Evolutionary conservation across 1,139 yeast species (phyloP).

Genomic region (Suhomyces kunorum): DNA sequence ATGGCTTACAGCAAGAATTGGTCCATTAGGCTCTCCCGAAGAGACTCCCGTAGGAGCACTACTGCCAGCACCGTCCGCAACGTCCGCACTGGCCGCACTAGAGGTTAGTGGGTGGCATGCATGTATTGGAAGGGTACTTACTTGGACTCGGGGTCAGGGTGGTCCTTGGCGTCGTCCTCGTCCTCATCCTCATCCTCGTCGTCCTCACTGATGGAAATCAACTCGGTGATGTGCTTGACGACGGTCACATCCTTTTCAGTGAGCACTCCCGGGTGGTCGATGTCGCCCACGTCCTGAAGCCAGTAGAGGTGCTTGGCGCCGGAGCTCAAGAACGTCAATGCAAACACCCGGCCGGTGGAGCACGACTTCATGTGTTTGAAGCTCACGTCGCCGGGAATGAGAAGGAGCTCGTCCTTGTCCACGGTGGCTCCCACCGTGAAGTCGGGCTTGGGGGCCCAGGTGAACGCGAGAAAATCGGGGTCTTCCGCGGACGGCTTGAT

Average conservation of each 20-base stretch:
- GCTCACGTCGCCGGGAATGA: constrained; percentile 91
- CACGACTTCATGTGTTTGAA: constrained; percentile 77
- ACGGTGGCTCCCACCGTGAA: constrained; percentile 32
- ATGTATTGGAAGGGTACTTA: constrained; percentile 10
- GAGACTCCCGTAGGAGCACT: constrained; percentile 2
- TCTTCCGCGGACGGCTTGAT: constrained; percentile 64
- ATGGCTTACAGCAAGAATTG: constrained; percentile 36
- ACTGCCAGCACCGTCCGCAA: too few relatives aligned
- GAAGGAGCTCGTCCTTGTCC: constrained; percentile 67
- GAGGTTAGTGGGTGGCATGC: constrained; percentile 5
- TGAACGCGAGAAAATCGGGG: constrained; percentile 43
- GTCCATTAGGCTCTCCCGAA: too few relatives aligned
- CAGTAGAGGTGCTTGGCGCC: constrained; percentile 86
- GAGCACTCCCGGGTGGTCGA: constrained; percentile 59
- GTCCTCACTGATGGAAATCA: constrained; percentile 48
- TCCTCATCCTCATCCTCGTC: constrained; percentile 49
- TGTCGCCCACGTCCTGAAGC: constrained; percentile 83
- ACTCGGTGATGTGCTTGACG: constrained; percentile 51
- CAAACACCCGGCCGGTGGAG: constrained; percentile 81
- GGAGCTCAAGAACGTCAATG: constrained; percentile 76
- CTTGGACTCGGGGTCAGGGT: constrained; percentile 13
- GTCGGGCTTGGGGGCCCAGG: constrained; percentile 43
- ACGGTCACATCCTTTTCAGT: constrained; percentile 63
- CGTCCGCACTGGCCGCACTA: not conserved
- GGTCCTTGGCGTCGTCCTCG: constrained; percentile 22